These are phyloP conservation scores for Meira nashicola DNA, from an alignment of 1,284 basidiomycete genomes.

Conservation along the genomic window DNA sequence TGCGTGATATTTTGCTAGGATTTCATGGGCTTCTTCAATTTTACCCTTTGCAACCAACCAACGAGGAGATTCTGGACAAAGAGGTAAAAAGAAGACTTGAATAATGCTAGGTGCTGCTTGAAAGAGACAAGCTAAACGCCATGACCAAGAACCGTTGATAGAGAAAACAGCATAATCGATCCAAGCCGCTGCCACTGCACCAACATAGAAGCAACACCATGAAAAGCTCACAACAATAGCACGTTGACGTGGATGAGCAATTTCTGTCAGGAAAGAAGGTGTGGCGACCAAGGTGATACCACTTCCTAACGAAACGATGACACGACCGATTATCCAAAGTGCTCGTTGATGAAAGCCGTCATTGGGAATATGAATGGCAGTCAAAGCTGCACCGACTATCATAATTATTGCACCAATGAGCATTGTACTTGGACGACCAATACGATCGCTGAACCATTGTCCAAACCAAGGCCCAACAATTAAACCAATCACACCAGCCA, in stretches of 20 bases:
- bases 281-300: slow-evolving; percentile 1
- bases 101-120: slow-evolving; percentile 17
- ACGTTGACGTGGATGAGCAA: slow-evolving; percentile 14
- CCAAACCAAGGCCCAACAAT: slow-evolving; percentile 3
- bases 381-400: slow-evolving; percentile 6
- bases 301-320: slow-evolving; percentile 10
- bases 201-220: slow-evolving; percentile 3
- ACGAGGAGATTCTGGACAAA: slow-evolving; percentile 26
- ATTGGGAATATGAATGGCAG: slow-evolving; percentile 4
- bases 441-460: slow-evolving; percentile 1
- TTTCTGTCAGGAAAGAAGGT: slow-evolving; percentile 15
- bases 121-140: slow-evolving; percentile 10
- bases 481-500: slow-evolving; percentile 1
- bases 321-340: slow-evolving; percentile 10
- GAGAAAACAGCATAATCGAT: slow-evolving; percentile 7
- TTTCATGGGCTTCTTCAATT: slow-evolving; percentile 19
- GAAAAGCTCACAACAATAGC: neutral
- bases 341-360: neutral
- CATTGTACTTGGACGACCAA: slow-evolving; percentile 9
- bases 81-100: slow-evolving; percentile 9
- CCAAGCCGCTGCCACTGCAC: slow-evolving; percentile 8
- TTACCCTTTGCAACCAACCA: slow-evolving; percentile 25
- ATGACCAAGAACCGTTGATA: slow-evolving; percentile 5
- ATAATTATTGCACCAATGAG: neutral
- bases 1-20: slow-evolving; percentile 24